phyloP scores from a whole-genome alignment of 2,329 filamentous ascomycete genomes.

The Drechslerella coelobrocha region DNA sequence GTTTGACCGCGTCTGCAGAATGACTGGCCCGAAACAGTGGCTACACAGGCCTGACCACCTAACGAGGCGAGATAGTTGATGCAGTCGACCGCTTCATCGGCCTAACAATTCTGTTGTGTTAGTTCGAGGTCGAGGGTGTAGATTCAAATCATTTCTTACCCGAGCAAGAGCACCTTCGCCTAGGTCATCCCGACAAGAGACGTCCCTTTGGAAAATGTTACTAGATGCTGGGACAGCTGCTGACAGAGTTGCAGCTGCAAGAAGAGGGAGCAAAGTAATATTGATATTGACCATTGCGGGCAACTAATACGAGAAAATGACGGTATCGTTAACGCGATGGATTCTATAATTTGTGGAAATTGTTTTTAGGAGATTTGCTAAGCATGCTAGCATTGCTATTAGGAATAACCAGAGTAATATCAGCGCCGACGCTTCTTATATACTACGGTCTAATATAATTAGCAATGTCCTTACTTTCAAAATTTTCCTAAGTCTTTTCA shows the following conservation, averaged over 20 bases:
- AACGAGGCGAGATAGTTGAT: constrained; percentile 24
- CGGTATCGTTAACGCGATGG: background rate
- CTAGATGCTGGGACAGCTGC: constrained; percentile 6
- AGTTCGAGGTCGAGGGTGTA: background rate
- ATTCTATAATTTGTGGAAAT: background rate
- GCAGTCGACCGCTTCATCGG: constrained; percentile 18
- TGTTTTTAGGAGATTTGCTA: too few relatives aligned
- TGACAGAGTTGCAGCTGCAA: constrained; percentile 2
- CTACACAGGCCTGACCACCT: constrained; percentile 16
- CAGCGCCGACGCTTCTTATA: too few relatives aligned
- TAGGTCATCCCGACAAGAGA: constrained; percentile 12
- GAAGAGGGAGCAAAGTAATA: background rate
- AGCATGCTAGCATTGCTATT: too few relatives aligned
- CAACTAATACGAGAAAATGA: background rate
- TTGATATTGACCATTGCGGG: constrained; percentile 17
- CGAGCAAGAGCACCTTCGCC: background rate
- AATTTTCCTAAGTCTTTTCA: too few relatives aligned
- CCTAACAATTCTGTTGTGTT: constrained; percentile 9
- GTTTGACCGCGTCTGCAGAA: constrained; percentile 28
- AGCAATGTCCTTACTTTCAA: too few relatives aligned
- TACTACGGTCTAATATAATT: too few relatives aligned
- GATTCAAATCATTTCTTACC: background rate
- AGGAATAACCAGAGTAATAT: too few relatives aligned
- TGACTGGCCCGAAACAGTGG: constrained; percentile 19
- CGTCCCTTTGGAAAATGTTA: constrained; percentile 7